Evolutionary conservation across 2,329 filamentous ascomycete genomes (phyloP).

Genomic region (Arthrobotrys entomopaga): DNA sequence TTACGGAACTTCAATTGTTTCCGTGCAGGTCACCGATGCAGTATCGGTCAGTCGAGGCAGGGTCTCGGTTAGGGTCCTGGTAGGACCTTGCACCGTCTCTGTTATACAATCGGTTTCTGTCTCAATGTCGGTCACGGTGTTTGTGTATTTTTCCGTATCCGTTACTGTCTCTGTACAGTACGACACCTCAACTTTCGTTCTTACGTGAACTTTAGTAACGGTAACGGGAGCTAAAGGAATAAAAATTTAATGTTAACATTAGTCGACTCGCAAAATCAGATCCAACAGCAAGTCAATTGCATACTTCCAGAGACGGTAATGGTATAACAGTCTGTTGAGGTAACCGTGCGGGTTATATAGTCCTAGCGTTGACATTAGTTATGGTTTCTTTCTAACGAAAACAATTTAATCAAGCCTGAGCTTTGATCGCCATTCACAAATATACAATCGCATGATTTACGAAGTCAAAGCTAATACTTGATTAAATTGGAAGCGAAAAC

Average conservation of each 20-base stretch:
- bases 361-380: not conserved
- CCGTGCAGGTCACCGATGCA: slow-evolving; percentile 14
- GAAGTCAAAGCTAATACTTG: not conserved
- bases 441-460: not conserved
- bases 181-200: slow-evolving; percentile 23
- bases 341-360: slow-evolving; percentile 20
- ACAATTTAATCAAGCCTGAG: no score
- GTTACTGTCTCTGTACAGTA: slow-evolving; percentile 28
- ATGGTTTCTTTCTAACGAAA: no score
- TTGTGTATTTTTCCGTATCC: slow-evolving; percentile 5
- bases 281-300: not conserved
- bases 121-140: not conserved
- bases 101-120: slow-evolving; percentile 7
- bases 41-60: slow-evolving; percentile 18
- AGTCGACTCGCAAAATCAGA: not conserved
- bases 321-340: slow-evolving; percentile 36
- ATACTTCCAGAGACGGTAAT: slow-evolving; percentile 32
- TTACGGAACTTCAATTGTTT: slow-evolving; percentile 39
- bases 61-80: slow-evolving; percentile 25
- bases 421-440: no score
- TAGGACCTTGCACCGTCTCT: not conserved
- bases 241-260: not conserved
- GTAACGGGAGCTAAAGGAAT: slow-evolving; percentile 12
- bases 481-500: not conserved
- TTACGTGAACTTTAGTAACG: slow-evolving; percentile 17